phyloP scores from a whole-genome alignment of 805 yeast genomes.

The Kluyveromyces starmeri region DNA sequence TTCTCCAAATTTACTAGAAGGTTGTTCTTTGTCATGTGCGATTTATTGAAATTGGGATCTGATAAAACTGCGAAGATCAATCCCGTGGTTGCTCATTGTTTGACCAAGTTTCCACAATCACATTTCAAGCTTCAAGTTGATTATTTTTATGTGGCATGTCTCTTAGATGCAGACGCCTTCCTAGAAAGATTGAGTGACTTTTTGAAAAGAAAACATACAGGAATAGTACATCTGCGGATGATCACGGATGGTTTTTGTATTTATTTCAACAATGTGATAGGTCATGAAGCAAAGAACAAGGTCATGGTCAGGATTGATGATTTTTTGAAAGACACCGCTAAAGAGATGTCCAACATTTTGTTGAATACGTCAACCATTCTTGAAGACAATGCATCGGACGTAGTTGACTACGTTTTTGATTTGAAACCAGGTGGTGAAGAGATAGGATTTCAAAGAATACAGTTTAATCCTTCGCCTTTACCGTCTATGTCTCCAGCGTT shows the following conservation, averaged over 20 bases:
- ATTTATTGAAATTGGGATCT: conserved; percentile 6
- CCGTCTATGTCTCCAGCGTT: conserved; percentile 3
- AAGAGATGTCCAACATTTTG: conserved; percentile 21
- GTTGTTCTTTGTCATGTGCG: conserved; percentile 8
- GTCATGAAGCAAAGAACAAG: conserved; percentile 18
- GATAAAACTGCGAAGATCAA: conserved; percentile 13
- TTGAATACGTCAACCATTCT: conserved; percentile 17
- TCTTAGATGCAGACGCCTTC: conserved; percentile 27
- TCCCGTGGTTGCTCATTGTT: conserved; percentile 11
- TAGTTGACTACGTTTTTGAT: conserved; percentile 21
- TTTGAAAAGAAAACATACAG: conserved; percentile 9
- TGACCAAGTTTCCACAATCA: conserved; percentile 14
- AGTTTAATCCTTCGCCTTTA: conserved; percentile 2
- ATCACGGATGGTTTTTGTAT: conserved; percentile 32
- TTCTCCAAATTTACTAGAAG: conserved; percentile 5
- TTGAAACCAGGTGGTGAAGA: conserved; percentile 16
- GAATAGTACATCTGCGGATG: conserved; percentile 23
- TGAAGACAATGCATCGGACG: conserved; percentile 19
- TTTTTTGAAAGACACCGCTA: conserved; percentile 26
- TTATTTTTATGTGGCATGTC: conserved; percentile 24
- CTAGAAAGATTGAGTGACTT: conserved; percentile 19
- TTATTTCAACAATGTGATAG: conserved; percentile 26
- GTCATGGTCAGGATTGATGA: conserved; percentile 24
- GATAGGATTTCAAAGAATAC: neutral
- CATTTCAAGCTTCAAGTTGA: conserved; percentile 21